Conservation (phyloP, 2,329 filamentous ascomycete species). For the Hypoxylon sp. region DNA sequence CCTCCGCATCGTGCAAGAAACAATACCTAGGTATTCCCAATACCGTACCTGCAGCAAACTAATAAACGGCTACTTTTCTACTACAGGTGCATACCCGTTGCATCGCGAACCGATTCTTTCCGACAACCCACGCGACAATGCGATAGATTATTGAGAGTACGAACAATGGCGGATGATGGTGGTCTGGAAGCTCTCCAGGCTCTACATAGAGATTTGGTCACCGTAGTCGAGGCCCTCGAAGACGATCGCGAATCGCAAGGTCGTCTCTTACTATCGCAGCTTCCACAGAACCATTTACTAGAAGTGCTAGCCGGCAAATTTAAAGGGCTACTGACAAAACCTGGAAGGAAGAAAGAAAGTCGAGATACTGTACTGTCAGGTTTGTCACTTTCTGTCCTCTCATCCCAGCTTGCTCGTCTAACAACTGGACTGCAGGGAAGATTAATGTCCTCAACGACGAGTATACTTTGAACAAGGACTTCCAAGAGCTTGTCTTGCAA, state of each 20-base stretch:
- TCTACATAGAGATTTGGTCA: constrained; percentile 87
- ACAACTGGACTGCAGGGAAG: constrained; percentile 71
- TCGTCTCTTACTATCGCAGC: constrained; percentile 57
- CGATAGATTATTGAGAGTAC: constrained; percentile 59
- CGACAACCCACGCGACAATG: constrained; percentile 56
- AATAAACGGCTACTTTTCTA: constrained; percentile 1
- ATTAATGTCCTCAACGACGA: constrained; percentile 79
- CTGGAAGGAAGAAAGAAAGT: constrained; percentile 80
- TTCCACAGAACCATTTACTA: constrained; percentile 60
- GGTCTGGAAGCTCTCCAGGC: constrained; percentile 83
- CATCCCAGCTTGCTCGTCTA: constrained; percentile 30
- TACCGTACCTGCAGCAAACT: constrained; percentile 13
- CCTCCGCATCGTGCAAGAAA: constrained; percentile 23
- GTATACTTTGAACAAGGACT: constrained; percentile 87
- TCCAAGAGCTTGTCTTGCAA: constrained; percentile 84
- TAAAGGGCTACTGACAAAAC: constrained; percentile 80
- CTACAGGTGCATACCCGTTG: constrained; percentile 24
- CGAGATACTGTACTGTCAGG: constrained; percentile 79
- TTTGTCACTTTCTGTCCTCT: constrained; percentile 56
- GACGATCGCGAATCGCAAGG: constrained; percentile 77
- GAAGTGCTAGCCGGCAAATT: constrained; percentile 77
- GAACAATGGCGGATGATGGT: constrained; percentile 79
- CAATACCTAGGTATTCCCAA: constrained; percentile 11
- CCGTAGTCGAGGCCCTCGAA: constrained; percentile 77
- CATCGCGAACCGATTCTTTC: constrained; percentile 30